Percentiles rank a stretch among this genome's conserved stretches.
Evolutionary conservation across 306 rosid genomes (phyloP).

Genomic region (Quercus variabilis): DNA sequence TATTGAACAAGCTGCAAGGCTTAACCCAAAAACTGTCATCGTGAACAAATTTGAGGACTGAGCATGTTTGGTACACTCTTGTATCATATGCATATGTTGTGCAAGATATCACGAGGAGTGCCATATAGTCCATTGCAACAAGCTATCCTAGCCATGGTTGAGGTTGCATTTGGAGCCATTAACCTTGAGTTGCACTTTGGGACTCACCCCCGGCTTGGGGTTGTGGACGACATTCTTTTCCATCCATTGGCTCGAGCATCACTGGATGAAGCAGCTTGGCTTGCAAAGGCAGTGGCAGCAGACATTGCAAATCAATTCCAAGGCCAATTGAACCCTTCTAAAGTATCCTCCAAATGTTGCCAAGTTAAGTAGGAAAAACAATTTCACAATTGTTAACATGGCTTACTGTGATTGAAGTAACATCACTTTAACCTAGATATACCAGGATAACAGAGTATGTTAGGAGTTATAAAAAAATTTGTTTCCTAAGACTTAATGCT

Average conservation of each 20-base stretch:
- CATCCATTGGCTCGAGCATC: slow-evolving; percentile 67
- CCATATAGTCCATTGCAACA: slow-evolving; percentile 79
- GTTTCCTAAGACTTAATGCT: no score
- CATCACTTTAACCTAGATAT: no score
- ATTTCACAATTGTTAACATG: no score
- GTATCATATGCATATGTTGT: slow-evolving; percentile 54
- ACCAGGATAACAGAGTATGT: no score
- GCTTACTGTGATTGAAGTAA: no score
- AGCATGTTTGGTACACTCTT: slow-evolving; percentile 48
- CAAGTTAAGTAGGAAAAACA: not conserved
- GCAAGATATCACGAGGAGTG: slow-evolving; percentile 55
- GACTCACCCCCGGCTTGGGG: slow-evolving; percentile 73
- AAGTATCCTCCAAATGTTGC: not conserved
- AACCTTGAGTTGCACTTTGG: slow-evolving; percentile 73
- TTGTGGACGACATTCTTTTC: slow-evolving; percentile 74
- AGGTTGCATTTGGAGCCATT: slow-evolving; percentile 60
- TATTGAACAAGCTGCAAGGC: slow-evolving; percentile 59
- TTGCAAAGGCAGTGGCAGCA: slow-evolving; percentile 68
- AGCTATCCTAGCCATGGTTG: slow-evolving; percentile 61
- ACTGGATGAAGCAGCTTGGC: slow-evolving; percentile 73
- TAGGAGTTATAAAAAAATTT: no score
- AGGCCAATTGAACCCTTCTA: slow-evolving; percentile 32
- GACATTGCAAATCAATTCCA: slow-evolving; percentile 62
- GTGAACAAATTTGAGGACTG: slow-evolving; percentile 56
- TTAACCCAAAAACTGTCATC: slow-evolving; percentile 50